These are phyloP conservation scores for Fusarium anthophilum DNA, from an alignment of 2,329 filamentous ascomycete species.

Conservation along the genomic window DNA sequence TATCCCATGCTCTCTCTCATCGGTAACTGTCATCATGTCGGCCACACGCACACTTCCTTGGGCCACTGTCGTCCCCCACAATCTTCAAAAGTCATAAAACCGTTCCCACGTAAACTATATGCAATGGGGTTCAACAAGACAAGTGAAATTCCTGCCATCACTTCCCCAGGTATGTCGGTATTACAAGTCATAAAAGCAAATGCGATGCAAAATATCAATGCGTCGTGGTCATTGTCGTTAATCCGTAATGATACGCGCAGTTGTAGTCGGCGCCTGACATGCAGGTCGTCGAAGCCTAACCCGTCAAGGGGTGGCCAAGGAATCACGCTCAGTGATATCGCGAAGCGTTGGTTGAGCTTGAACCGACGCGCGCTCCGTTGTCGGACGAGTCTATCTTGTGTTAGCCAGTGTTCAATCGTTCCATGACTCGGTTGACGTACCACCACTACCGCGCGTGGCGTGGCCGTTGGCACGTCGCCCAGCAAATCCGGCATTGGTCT, in stretches of 20 bases:
- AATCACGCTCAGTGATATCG: conserved; percentile 49
- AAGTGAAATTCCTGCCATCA: conserved; percentile 27
- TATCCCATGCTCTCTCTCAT: conserved; percentile 51
- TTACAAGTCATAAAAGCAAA: conserved; percentile 52
- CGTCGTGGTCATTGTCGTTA: conserved; percentile 42
- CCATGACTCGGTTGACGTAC: conserved; percentile 51
- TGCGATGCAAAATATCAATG: conserved; percentile 42
- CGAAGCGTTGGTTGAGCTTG: conserved; percentile 48
- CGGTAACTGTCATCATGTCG: conserved; percentile 50
- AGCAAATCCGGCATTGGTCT: conserved; percentile 62
- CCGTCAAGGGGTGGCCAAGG: background rate
- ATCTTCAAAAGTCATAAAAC: conserved; percentile 41
- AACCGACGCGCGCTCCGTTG: conserved; percentile 51
- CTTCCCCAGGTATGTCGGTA: conserved; percentile 44
- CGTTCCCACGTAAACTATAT: conserved; percentile 46
- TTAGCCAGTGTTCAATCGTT: conserved; percentile 19
- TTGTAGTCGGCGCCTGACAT: conserved; percentile 1
- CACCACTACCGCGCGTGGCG: conserved; percentile 70
- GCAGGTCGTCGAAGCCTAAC: conserved; percentile 15
- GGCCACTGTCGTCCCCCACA: conserved; percentile 23
- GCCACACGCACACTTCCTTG: conserved; percentile 18
- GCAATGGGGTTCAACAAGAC: conserved; percentile 38
- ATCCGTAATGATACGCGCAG: conserved; percentile 34
- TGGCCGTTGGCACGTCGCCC: conserved; percentile 68
- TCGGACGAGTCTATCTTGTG: conserved; percentile 53